These are phyloP conservation scores for Dissophora ornata DNA, from an alignment of 192 early-diverging fungal species.

Conservation along the genomic window DNA sequence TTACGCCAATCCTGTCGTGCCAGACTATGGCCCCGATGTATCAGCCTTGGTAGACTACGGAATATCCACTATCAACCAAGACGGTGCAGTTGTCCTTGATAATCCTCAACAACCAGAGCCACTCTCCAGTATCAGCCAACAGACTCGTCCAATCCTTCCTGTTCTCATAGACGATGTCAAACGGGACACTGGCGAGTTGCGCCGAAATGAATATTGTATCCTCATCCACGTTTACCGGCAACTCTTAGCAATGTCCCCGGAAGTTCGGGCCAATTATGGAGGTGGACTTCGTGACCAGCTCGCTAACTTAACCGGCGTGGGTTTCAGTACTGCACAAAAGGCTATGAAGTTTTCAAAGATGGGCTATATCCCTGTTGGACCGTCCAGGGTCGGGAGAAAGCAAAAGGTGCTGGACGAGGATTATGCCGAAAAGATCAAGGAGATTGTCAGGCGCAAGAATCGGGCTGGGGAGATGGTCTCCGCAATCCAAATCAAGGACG, in stretches of 20 bases:
- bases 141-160: not conserved
- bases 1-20: too few relatives aligned
- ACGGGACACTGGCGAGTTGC: not conserved
- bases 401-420: not conserved
- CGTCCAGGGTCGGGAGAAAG: not conserved
- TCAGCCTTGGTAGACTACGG: too few relatives aligned
- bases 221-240: not conserved
- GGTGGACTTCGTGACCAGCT: not conserved
- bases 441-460: not conserved
- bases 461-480: not conserved
- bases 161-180: not conserved
- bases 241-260: not conserved
- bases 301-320: not conserved
- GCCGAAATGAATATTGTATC: slow-evolving; percentile 1
- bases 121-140: not conserved
- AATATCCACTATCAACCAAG: too few relatives aligned
- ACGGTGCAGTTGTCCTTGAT: too few relatives aligned
- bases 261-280: not conserved
- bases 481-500: not conserved
- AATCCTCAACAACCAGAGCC: not conserved
- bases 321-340: not conserved
- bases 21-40: too few relatives aligned
- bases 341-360: not conserved
- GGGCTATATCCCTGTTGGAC: not conserved
- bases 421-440: not conserved